Percentiles rank a stretch among this genome's conserved stretches.
phyloP scores from a whole-genome alignment of 352 stramenopile genomes.

The Pythium insidiosum region DNA sequence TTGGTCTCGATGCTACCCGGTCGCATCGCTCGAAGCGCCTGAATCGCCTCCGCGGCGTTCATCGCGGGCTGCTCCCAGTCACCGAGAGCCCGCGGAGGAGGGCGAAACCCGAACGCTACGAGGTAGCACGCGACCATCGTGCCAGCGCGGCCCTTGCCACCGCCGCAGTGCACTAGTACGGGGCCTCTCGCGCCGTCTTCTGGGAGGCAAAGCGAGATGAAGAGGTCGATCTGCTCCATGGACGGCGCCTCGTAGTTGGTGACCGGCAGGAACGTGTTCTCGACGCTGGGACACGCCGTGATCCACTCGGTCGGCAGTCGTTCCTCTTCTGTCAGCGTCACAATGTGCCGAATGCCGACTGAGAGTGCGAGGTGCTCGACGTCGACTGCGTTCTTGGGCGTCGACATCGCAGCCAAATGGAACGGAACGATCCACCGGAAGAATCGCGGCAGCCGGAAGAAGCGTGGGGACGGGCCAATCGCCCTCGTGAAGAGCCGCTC shows the following conservation, averaged over 20 bases:
- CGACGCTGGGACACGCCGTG: constrained; percentile 12
- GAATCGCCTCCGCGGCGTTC: constrained; percentile 29
- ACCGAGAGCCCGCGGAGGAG: constrained; percentile 11
- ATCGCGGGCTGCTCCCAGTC: constrained; percentile 36
- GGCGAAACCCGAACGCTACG: constrained; percentile 47
- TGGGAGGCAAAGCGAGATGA: constrained; percentile 26
- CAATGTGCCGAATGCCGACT: constrained; percentile 10
- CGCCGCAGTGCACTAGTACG: constrained; percentile 57
- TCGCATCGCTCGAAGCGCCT: constrained; percentile 27
- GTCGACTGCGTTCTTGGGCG: constrained; percentile 12
- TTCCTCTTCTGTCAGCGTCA: constrained; percentile 19
- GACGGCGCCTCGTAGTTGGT: constrained; percentile 47
- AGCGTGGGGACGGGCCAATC: neutral
- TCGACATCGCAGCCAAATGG: constrained; percentile 20
- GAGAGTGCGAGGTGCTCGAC: constrained; percentile 11
- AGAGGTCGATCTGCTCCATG: constrained; percentile 49
- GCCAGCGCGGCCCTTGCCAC: constrained; percentile 51
- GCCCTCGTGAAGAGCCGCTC: constrained; percentile 12
- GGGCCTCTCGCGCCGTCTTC: constrained; percentile 2
- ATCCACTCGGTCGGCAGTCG: constrained; percentile 16
- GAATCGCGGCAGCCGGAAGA: constrained; percentile 17
- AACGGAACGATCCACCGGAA: constrained; percentile 24
- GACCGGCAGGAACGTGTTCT: constrained; percentile 36
- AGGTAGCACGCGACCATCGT: constrained; percentile 64
- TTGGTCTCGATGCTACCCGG: constrained; percentile 51